Percentiles rank a stretch among this genome's conserved stretches.
These are phyloP conservation scores for Solanum megistacrolobum DNA, from an alignment of 257 asterid genomes.

Conservation along the genomic window DNA sequence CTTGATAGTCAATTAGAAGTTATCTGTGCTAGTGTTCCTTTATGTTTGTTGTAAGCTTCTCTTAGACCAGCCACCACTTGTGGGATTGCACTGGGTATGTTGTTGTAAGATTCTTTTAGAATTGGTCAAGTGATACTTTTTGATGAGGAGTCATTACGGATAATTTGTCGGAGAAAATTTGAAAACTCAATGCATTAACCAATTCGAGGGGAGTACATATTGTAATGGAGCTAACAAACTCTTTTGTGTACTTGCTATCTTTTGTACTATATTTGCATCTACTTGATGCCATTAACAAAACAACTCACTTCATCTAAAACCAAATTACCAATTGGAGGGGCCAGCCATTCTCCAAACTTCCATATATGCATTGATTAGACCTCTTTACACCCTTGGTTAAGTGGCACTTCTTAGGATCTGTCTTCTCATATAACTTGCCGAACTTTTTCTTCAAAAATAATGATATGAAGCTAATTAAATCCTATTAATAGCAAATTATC, in stretches of 20 bases:
- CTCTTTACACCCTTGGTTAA: not conserved
- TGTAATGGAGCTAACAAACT: not conserved
- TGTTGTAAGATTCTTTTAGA: not conserved
- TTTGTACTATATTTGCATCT: not conserved
- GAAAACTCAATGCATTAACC: slow-evolving; percentile 33
- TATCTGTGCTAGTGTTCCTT: not conserved
- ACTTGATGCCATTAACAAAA: not conserved
- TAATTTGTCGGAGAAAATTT: slow-evolving; percentile 19
- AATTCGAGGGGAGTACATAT: slow-evolving; percentile 20
- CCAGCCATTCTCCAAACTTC: slow-evolving; percentile 40
- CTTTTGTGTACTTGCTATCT: not conserved
- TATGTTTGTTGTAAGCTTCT: not conserved
- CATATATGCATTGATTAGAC: slow-evolving; percentile 22
- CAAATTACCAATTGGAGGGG: slow-evolving; percentile 10
- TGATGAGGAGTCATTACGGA: not conserved
- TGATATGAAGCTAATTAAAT: not conserved
- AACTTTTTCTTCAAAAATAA: not conserved
- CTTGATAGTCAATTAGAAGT: not conserved
- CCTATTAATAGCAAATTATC: not conserved
- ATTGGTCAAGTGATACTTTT: not conserved
- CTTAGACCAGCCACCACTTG: not conserved
- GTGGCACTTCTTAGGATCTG: not conserved
- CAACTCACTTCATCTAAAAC: not conserved
- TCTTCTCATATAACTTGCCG: not conserved
- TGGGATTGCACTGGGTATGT: not conserved